Conservation (phyloP, 345 rosid genomes). For the Eucalyptus tenuipes region DNA sequence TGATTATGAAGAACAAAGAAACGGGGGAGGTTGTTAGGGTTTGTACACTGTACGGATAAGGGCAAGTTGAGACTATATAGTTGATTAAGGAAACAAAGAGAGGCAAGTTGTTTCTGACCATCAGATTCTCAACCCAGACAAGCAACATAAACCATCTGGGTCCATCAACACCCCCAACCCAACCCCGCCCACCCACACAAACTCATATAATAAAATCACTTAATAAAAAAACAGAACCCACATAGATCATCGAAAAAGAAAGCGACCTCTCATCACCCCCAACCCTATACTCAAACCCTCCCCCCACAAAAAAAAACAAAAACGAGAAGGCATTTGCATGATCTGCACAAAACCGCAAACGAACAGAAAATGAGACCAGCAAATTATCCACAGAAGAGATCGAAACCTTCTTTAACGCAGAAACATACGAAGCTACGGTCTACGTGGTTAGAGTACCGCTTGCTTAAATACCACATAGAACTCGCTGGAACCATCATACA, state of each 20-base stretch:
- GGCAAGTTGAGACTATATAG: slow-evolving; percentile 6
- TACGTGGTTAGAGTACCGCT: not conserved
- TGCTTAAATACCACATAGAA: not conserved
- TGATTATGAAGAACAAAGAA: not conserved
- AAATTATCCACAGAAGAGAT: not conserved
- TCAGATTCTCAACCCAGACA: not conserved
- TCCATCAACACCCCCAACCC: not conserved
- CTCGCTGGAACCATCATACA: not conserved
- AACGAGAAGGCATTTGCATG: not conserved
- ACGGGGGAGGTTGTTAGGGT: not conserved
- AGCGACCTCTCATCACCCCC: not conserved
- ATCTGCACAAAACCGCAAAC: not conserved
- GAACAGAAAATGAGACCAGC: not conserved
- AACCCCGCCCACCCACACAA: not conserved
- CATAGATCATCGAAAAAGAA: not conserved
- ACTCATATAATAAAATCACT: not conserved
- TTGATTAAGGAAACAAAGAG: not conserved
- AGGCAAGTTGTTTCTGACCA: not conserved
- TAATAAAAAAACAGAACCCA: not conserved
- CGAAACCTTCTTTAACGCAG: not conserved
- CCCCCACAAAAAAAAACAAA: not conserved
- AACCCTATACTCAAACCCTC: not conserved
- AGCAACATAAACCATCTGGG: slow-evolving; percentile 48
- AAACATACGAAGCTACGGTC: not conserved
- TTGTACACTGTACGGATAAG: slow-evolving; percentile 27